phyloP scores from a whole-genome alignment of 768 basidiomycete species.

The Omphalotus guepiniiformis region DNA sequence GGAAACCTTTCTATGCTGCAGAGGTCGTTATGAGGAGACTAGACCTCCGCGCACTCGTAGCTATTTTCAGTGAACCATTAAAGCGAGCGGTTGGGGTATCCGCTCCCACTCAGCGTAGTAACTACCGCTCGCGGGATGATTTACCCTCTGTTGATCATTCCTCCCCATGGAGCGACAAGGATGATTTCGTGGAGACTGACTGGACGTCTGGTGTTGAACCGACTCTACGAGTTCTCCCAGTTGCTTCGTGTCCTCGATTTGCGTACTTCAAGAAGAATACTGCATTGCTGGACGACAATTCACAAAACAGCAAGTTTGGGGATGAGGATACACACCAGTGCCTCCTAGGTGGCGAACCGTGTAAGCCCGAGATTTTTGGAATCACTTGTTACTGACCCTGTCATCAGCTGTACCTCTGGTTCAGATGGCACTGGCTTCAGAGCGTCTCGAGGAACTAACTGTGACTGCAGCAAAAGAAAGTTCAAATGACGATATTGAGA shows the following conservation, averaged over 20 bases:
- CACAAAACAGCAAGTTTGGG: conserved; percentile 75
- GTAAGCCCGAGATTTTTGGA: conserved; percentile 36
- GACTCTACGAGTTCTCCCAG: conserved; percentile 61
- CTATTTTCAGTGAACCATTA: conserved; percentile 68
- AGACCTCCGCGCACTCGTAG: conserved; percentile 74
- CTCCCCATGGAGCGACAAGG: conserved; percentile 68
- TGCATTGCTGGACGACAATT: conserved; percentile 33
- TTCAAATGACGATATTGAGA: neutral
- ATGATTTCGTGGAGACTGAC: conserved; percentile 82
- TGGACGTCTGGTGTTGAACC: conserved; percentile 55
- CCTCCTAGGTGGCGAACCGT: conserved; percentile 65
- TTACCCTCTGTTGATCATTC: conserved; percentile 39
- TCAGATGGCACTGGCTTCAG: conserved; percentile 56
- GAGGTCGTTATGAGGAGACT: conserved; percentile 77
- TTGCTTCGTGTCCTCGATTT: conserved; percentile 78
- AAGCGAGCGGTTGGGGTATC: conserved; percentile 55
- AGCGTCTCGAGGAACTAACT: conserved; percentile 50
- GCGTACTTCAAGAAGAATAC: conserved; percentile 70
- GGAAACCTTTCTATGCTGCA: conserved; percentile 85
- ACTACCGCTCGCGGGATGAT: conserved; percentile 43
- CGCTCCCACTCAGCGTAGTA: conserved; percentile 39
- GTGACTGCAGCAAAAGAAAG: neutral
- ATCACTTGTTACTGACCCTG: neutral
- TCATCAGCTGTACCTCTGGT: conserved; percentile 55
- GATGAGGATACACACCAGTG: conserved; percentile 80